Conservation (phyloP, 1,139 yeast genomes). For the Torulaspora pretoriensis region DNA sequence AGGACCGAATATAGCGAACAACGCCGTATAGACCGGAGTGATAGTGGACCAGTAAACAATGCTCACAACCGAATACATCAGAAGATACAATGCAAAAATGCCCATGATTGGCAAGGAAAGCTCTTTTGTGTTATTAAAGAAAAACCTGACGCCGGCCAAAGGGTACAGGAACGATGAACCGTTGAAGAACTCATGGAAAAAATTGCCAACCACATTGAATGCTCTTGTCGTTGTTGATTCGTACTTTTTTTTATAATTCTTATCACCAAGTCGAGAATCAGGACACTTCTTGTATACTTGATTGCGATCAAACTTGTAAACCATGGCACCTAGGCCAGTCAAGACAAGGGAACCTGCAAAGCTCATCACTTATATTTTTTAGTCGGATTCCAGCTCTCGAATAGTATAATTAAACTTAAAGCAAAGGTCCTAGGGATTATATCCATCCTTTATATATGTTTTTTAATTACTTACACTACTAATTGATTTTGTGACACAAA, state of each 20-base stretch:
- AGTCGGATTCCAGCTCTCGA: not conserved
- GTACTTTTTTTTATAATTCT: constrained; percentile 18
- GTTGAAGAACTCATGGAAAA: constrained; percentile 24
- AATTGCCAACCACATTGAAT: constrained; percentile 19
- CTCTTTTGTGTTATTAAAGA: constrained; percentile 16
- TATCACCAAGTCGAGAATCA: constrained; percentile 13
- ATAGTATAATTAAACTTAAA: not conserved
- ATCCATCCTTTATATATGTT: not conserved
- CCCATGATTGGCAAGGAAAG: constrained; percentile 19
- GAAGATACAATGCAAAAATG: constrained; percentile 20
- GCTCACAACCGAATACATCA: constrained; percentile 21
- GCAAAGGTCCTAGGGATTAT: not conserved
- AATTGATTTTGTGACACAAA: constrained; percentile 6
- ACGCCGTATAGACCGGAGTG: constrained; percentile 32
- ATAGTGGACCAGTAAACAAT: constrained; percentile 32
- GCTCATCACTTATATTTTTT: constrained; percentile 25
- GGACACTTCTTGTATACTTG: constrained; percentile 26
- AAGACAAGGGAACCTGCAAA: constrained; percentile 31
- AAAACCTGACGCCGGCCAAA: constrained; percentile 23
- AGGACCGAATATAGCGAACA: constrained; percentile 33
- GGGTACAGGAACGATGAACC: constrained; percentile 30
- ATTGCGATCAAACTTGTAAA: constrained; percentile 27
- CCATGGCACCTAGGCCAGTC: constrained; percentile 31
- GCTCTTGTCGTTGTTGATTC: constrained; percentile 12
- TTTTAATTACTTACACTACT: not conserved